Evolutionary conservation across 2,329 filamentous ascomycete species (phyloP), one percentile per base, ranked within the genome.

Genomic region (Paracorniculantispora psalliotae): DNA sequence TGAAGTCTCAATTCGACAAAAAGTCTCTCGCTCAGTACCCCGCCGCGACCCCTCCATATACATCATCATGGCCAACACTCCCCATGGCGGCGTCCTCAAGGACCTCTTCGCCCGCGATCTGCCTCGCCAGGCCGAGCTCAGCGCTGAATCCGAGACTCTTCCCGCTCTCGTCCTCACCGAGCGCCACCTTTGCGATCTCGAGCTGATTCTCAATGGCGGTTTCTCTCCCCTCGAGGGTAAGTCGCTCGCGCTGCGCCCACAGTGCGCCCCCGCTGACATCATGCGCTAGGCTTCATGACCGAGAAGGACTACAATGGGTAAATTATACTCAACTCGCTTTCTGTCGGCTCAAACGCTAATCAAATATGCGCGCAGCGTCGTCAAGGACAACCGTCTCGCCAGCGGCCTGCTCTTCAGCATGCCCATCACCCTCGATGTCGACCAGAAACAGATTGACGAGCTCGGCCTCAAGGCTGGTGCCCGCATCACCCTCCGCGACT

Each of bases 281-380:
- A 55, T 53, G 62, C 47, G 67, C 57, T 69, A 96, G 91, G 92
- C 70, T 99, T 99, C 81, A 89, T 99, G 89, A 96, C 85, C 75
- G 87, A 99, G 82, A 89, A 91, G 78, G 94, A 99, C 77, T 99
- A 96, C 82, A 89, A 96, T 76, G 87, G 90, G 91, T 93, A 84
- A 66, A 82, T 75, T n/a, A 55, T 49, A 43, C 54, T 23, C 15
- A 23, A 26, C 26, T n/a, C 28, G 21, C 35, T 21, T 3, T 9
- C 21, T 19, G 50, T 60, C 12, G 15, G 7, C 13, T 19, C 25
- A 26, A 44, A 23, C 33, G 57, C 71, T 77, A 69, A 74, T 65
- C 61, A 26, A 37, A 7, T 28, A n/a, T 39, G n/a, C n/a, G n/a
- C n/a, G n/a, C 71, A 94, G 92, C 64, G 94, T 99, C 64, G 92